Evolutionary conservation across 139 green algal genomes (phyloP).

Genomic region (Picochlorum sp.): DNA sequence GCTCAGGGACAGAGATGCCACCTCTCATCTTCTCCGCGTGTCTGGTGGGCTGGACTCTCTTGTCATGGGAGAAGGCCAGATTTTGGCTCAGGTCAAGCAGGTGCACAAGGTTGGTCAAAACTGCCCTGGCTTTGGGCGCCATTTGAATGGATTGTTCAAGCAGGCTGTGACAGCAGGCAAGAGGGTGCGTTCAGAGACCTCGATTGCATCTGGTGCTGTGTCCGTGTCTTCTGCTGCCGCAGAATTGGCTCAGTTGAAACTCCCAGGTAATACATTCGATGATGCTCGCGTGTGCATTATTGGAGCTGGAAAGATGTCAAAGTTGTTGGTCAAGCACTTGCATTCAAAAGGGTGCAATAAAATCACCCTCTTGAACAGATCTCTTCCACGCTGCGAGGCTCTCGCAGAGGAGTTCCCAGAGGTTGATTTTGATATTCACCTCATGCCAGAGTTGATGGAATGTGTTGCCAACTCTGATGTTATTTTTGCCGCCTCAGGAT

Average conservation of each 20-base stretch:
- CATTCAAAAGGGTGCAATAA: constrained; percentile 86
- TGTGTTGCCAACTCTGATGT: constrained; percentile 71
- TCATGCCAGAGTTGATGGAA: constrained; percentile 86
- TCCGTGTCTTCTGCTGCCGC: constrained; percentile 90
- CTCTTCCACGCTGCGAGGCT: constrained; percentile 71
- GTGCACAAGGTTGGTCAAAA: constrained; percentile 93
- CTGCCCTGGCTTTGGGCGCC: constrained; percentile 83
- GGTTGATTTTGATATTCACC: constrained; percentile 83
- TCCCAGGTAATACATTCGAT: constrained; percentile 74
- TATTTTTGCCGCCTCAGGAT: constrained; percentile 87
- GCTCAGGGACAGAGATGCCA: constrained; percentile 92
- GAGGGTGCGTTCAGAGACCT: constrained; percentile 90
- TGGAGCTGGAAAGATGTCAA: constrained; percentile 96
- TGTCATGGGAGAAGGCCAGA: constrained; percentile 98
- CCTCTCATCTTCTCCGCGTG: constrained; percentile 87
- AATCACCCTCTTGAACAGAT: constrained; percentile 90
- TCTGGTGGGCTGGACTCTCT: constrained; percentile 91
- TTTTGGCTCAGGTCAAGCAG: constrained; percentile 92
- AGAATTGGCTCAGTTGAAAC: constrained; percentile 95
- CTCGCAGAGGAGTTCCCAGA: constrained; percentile 94
- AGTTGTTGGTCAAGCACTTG: constrained; percentile 97
- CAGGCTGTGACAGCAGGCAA: constrained; percentile 96
- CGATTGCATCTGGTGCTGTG: constrained; percentile 88
- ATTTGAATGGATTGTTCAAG: constrained; percentile 98
- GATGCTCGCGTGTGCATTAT: constrained; percentile 88